Evolutionary conservation across 331 rosid species (phyloP).

Genomic region (Telfairia occidentalis): DNA sequence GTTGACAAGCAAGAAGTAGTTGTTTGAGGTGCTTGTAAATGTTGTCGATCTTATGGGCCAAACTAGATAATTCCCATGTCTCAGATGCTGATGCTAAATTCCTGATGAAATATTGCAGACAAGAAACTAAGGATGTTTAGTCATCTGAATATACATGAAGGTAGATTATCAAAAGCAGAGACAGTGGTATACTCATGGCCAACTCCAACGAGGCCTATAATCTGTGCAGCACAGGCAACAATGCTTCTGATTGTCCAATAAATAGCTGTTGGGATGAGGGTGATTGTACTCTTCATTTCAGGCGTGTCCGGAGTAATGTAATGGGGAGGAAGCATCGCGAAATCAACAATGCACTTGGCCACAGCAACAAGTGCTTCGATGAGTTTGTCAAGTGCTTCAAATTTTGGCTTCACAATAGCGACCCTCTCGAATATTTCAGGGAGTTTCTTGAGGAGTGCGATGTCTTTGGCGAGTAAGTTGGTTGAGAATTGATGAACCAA

Average conservation of each 20-base stretch:
- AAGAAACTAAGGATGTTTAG: neutral
- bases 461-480: conserved; percentile 39
- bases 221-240: conserved; percentile 40
- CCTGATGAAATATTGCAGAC: conserved; percentile 18
- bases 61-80: conserved; percentile 67
- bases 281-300: conserved; percentile 22
- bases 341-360: conserved; percentile 29
- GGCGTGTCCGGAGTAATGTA: conserved; percentile 31
- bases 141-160: neutral
- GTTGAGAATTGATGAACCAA: conserved; percentile 34
- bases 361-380: conserved; percentile 30
- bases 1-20: conserved; percentile 32
- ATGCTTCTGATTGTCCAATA: conserved; percentile 44
- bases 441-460: conserved; percentile 42
- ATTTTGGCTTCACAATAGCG: conserved; percentile 26
- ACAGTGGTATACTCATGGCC: conserved; percentile 34
- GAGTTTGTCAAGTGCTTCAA: conserved; percentile 41
- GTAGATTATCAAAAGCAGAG: neutral
- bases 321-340: conserved; percentile 25
- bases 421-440: conserved; percentile 37
- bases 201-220: conserved; percentile 30
- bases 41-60: conserved; percentile 54
- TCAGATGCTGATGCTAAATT: conserved; percentile 30
- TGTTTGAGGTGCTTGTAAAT: conserved; percentile 43
- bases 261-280: conserved; percentile 33